A percentile compares a stretch with the other conserved stretches of the same genome.
Conservation (phyloP, 345 rosid genomes). For the Geranium brycei region DNA sequence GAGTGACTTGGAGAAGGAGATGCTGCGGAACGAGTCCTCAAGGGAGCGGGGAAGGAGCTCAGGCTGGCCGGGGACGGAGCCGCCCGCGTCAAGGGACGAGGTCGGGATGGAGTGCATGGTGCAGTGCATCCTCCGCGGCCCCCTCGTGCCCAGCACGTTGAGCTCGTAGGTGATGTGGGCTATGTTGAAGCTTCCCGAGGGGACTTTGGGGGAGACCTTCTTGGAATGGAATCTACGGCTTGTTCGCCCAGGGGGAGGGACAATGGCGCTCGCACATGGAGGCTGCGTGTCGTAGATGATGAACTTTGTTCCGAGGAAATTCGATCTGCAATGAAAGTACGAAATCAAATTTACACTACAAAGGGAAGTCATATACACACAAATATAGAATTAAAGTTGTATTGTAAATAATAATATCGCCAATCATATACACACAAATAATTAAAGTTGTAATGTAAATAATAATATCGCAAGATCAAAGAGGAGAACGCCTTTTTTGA, state of each 20-base stretch:
- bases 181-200: conserved; percentile 38
- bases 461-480: too few species aligned
- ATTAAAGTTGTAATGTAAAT: too few species aligned
- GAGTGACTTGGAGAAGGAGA: too few species aligned
- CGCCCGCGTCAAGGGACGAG: conserved; percentile 30
- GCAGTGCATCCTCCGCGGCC: conserved; percentile 44
- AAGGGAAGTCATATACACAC: too few species aligned
- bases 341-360: too few species aligned
- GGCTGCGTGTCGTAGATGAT: conserved; percentile 36
- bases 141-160: conserved; percentile 38
- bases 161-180: conserved; percentile 35
- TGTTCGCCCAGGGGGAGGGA: conserved; percentile 29
- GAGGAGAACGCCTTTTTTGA: too few species aligned
- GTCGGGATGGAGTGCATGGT: conserved; percentile 35
- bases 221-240: conserved; percentile 36
- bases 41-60: conserved; percentile 30
- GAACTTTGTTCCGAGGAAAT: conserved; percentile 40
- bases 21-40: conserved; percentile 40
- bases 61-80: conserved; percentile 33
- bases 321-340: conserved; percentile 24
- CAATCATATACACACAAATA: too few species aligned
- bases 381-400: too few species aligned
- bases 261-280: conserved; percentile 25
- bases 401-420: too few species aligned
- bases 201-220: conserved; percentile 41